A percentile compares a stretch with the other conserved stretches of the same genome.
Conservation (phyloP, 2,329 filamentous ascomycete species). For the Verticillium nubilum region DNA sequence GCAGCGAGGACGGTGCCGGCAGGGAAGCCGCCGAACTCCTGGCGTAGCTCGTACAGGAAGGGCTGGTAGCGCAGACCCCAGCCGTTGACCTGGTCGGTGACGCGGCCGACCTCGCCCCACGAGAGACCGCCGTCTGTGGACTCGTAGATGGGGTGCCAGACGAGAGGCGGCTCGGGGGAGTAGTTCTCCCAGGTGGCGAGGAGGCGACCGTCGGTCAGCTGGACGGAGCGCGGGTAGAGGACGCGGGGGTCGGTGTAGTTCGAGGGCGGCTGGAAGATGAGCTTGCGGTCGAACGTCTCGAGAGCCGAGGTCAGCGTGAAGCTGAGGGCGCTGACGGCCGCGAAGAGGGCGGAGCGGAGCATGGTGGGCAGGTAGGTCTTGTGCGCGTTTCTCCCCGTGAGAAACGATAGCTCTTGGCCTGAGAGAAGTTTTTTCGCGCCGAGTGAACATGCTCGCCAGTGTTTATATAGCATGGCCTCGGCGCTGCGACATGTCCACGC, state of each 20-base stretch:
- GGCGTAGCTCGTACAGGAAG: constrained; percentile 58
- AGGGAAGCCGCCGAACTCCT: constrained; percentile 49
- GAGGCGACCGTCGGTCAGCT: constrained; percentile 22
- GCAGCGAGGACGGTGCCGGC: constrained; percentile 59
- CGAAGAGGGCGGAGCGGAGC: constrained; percentile 9
- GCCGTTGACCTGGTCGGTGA: constrained; percentile 58
- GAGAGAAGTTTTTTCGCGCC: background rate
- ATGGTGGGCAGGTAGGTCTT: constrained; percentile 3
- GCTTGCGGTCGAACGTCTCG: constrained; percentile 17
- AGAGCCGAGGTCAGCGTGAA: constrained; percentile 8
- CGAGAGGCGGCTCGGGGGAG: constrained; percentile 47
- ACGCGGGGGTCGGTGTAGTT: constrained; percentile 37
- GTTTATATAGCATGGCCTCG: background rate
- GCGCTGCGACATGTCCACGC: background rate
- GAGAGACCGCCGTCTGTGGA: constrained; percentile 49
- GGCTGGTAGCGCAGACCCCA: constrained; percentile 67
- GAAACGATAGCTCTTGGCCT: background rate
- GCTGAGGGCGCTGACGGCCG: constrained; percentile 4
- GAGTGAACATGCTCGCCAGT: background rate
- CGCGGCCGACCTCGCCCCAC: constrained; percentile 58
- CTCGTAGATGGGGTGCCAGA: constrained; percentile 49
- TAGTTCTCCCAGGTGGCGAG: constrained; percentile 53
- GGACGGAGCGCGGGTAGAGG: constrained; percentile 36
- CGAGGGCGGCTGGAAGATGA: constrained; percentile 36
- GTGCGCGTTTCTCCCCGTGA: background rate